These are phyloP conservation scores for Scenedesmus sp. DNA, from an alignment of 163 green algal genomes.

Conservation along the genomic window DNA sequence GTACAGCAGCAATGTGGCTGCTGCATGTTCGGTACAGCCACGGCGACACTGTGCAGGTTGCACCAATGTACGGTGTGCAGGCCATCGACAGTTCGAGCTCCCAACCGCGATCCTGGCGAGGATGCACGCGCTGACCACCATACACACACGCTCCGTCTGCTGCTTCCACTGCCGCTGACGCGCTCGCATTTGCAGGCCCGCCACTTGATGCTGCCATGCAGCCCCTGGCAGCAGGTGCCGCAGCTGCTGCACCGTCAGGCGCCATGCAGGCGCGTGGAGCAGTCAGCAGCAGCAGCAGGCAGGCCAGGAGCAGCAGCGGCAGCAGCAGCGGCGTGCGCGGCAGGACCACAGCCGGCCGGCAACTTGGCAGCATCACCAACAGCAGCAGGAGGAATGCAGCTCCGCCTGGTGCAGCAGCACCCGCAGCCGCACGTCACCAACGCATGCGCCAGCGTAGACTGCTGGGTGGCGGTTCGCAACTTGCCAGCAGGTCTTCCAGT, in stretches of 20 bases:
- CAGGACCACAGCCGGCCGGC: background rate
- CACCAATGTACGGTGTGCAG: too few relatives aligned
- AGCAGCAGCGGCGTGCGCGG: background rate
- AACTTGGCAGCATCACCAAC: background rate
- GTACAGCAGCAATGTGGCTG: too few relatives aligned
- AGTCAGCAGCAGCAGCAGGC: background rate
- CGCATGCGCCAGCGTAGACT: background rate
- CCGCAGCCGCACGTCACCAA: background rate
- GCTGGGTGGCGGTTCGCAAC: background rate
- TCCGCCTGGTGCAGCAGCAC: background rate
- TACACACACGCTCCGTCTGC: background rate
- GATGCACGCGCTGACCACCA: too few relatives aligned
- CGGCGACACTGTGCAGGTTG: too few relatives aligned
- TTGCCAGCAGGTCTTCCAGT: background rate
- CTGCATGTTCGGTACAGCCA: too few relatives aligned
- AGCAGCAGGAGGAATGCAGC: background rate
- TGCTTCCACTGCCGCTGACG: background rate
- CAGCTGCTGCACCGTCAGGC: background rate
- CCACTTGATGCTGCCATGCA: background rate
- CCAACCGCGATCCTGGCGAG: too few relatives aligned
- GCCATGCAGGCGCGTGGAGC: background rate
- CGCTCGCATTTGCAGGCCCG: background rate
- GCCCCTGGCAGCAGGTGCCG: background rate
- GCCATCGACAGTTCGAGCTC: too few relatives aligned
- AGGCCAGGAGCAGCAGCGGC: background rate